These are phyloP conservation scores for Ogataea neopini DNA, from an alignment of 805 yeast species.

Conservation along the genomic window DNA sequence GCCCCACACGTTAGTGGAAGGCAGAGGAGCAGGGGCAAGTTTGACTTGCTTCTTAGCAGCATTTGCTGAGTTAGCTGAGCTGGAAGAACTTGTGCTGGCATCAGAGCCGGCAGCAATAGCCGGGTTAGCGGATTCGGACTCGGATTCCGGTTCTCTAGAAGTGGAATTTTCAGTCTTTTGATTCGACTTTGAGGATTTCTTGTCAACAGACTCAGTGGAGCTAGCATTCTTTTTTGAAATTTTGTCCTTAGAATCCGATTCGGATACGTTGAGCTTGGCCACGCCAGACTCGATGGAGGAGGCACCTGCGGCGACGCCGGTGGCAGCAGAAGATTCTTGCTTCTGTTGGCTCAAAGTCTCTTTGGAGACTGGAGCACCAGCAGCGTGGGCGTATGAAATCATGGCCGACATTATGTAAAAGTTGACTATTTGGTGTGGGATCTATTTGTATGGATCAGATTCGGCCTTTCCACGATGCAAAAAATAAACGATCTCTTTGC, in stretches of 20 bases:
- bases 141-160: background rate
- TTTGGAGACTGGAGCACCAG: conserved; percentile 27
- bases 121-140: background rate
- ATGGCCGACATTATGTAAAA: conserved; percentile 25
- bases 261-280: conserved; percentile 15
- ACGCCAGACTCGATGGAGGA: conserved; percentile 14
- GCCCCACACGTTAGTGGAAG: conserved; percentile 65
- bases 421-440: background rate
- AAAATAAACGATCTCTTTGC: background rate
- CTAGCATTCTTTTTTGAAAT: conserved; percentile 7
- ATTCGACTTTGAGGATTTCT: background rate
- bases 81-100: background rate
- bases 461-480: background rate
- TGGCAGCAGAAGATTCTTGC: background rate
- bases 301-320: background rate
- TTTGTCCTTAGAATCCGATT: conserved; percentile 5
- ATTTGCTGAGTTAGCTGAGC: conserved; percentile 16
- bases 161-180: conserved; percentile 10
- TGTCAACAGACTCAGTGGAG: background rate
- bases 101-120: background rate
- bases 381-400: conserved; percentile 37
- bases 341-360: conserved; percentile 8
- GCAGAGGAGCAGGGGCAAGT: conserved; percentile 68
- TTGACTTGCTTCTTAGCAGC: conserved; percentile 29
- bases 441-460: background rate